phyloP scores from a whole-genome alignment of 805 yeast species.

The Komagataella pseudopastoris region DNA sequence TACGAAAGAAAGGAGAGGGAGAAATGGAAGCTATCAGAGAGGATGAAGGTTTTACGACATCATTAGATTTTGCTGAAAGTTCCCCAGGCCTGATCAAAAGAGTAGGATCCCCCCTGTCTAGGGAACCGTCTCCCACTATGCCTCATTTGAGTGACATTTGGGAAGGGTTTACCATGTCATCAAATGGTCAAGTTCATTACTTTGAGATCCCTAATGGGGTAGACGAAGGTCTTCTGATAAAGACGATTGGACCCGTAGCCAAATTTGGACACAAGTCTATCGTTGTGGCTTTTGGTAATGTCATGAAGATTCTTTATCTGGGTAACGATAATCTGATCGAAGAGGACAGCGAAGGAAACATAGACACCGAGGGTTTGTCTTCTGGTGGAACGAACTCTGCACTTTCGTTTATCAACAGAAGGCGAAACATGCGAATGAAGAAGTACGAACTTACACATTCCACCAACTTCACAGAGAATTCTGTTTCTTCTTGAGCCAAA shows the following conservation, averaged over 20 bases:
- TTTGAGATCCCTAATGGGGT: constrained; percentile 43
- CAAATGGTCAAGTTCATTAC: constrained; percentile 46
- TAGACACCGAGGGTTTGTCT: constrained; percentile 23
- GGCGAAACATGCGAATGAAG: constrained; percentile 19
- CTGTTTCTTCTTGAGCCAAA: background rate
- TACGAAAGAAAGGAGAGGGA: constrained; percentile 27
- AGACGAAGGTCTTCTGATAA: constrained; percentile 32
- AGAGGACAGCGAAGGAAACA: constrained; percentile 25
- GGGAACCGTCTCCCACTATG: background rate
- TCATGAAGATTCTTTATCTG: constrained; percentile 57
- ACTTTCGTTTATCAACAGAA: constrained; percentile 20
- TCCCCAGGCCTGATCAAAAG: background rate
- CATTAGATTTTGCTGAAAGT: background rate
- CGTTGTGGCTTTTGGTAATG: constrained; percentile 61
- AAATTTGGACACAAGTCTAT: constrained; percentile 71
- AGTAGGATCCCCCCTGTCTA: background rate
- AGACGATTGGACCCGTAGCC: constrained; percentile 45
- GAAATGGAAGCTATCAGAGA: constrained; percentile 5
- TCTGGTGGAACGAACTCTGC: constrained; percentile 15
- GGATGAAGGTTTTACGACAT: background rate
- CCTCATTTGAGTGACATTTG: constrained; percentile 29
- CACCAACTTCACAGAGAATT: constrained; percentile 17
- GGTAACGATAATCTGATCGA: constrained; percentile 66
- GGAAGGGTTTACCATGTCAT: constrained; percentile 75
- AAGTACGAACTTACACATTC: constrained; percentile 23